Conservation (phyloP, 768 basidiomycete species). For the Wakefieldia striispora region DNA sequence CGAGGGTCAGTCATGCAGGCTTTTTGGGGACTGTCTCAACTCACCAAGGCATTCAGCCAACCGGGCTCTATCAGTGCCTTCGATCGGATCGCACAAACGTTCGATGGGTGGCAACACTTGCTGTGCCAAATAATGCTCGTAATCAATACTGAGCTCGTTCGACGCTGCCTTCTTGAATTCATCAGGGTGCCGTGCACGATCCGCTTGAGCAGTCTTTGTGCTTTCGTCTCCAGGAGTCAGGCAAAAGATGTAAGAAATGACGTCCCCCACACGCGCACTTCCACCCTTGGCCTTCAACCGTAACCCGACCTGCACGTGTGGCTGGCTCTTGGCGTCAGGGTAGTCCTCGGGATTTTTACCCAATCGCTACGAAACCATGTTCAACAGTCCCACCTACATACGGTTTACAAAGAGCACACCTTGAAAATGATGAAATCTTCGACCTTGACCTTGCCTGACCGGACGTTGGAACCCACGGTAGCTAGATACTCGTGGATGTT, state of each 20-base stretch:
- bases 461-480: conserved; percentile 73
- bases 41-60: conserved; percentile 93
- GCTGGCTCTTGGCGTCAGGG: conserved; percentile 91
- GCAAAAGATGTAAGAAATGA: conserved; percentile 96
- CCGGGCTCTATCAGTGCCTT: conserved; percentile 89
- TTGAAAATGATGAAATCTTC: conserved; percentile 97
- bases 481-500: conserved; percentile 90
- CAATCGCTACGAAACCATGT: conserved; percentile 57
- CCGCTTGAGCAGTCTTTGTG: conserved; percentile 78
- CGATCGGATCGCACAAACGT: conserved; percentile 93
- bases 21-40: conserved; percentile 14
- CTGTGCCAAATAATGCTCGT: conserved; percentile 85
- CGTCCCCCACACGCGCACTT: conserved; percentile 82
- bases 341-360: conserved; percentile 98
- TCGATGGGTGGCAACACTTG: conserved; percentile 95
- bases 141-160: conserved; percentile 72
- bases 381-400: background rate
- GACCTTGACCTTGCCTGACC: conserved; percentile 71
- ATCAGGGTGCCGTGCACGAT: conserved; percentile 90
- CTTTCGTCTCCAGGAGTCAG: conserved; percentile 67
- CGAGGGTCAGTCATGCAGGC: background rate
- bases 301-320: conserved; percentile 95
- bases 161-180: conserved; percentile 72
- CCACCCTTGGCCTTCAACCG: conserved; percentile 84
- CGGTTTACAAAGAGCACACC: conserved; percentile 39